These are phyloP conservation scores for Ilyonectria sp. DNA, from an alignment of 2,329 filamentous ascomycete genomes.

Conservation along the genomic window DNA sequence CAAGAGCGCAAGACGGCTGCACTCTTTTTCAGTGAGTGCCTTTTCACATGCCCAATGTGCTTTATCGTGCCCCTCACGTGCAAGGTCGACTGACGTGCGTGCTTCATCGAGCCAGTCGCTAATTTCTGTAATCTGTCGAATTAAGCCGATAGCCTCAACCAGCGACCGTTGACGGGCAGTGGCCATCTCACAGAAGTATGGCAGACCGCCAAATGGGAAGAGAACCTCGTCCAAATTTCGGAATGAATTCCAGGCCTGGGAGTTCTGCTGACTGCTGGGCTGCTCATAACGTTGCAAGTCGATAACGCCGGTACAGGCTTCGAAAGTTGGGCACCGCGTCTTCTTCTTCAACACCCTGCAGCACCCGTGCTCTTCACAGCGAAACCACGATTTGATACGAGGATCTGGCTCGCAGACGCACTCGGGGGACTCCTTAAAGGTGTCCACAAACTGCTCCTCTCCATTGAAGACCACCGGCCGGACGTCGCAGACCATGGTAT, in stretches of 20 bases:
- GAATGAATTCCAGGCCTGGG: not conserved
- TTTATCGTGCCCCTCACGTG: not conserved
- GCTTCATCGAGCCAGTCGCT: not conserved
- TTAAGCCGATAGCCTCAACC: not conserved
- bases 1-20: not conserved
- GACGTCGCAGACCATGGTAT: conserved; percentile 49
- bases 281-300: conserved; percentile 42
- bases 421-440: conserved; percentile 38
- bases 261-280: not conserved
- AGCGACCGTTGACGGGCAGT: not conserved
- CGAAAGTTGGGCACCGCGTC: conserved; percentile 34
- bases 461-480: conserved; percentile 48
- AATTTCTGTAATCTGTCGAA: too few relatives aligned
- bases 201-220: not conserved
- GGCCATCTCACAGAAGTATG: not conserved
- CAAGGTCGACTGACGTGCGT: not conserved
- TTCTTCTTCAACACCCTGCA: conserved; percentile 40
- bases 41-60: not conserved
- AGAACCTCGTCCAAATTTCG: not conserved
- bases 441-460: conserved; percentile 38
- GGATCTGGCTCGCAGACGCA: conserved; percentile 41
- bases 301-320: conserved; percentile 24
- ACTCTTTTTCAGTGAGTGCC: not conserved
- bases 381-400: conserved; percentile 20
- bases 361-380: conserved; percentile 48